A percentile compares a stretch with the other conserved stretches of the same genome.
These are phyloP conservation scores for Nicotiana obtusifolia DNA, from an alignment of 257 asterid species.

Conservation along the genomic window DNA sequence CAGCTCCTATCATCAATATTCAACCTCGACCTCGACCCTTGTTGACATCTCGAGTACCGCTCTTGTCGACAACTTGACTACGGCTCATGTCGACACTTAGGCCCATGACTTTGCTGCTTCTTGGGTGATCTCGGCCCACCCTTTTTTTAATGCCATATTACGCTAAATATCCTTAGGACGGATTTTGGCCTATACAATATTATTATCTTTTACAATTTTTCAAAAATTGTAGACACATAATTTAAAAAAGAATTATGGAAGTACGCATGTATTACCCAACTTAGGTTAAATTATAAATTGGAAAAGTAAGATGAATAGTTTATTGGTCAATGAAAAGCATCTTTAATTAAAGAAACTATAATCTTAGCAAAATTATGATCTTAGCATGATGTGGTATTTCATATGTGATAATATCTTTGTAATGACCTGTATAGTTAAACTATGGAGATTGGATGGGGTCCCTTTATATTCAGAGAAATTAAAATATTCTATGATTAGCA, in stretches of 20 bases:
- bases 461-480: not conserved
- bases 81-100: no score
- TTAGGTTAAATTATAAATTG: not conserved
- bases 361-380: not conserved
- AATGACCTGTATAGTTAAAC: not conserved
- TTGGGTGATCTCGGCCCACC: no score
- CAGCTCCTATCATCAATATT: no score
- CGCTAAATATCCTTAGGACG: no score
- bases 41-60: no score
- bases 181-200: no score
- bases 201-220: not conserved
- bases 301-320: not conserved
- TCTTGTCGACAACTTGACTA: no score
- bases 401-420: not conserved
- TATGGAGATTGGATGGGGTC: not conserved
- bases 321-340: not conserved
- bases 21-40: no score
- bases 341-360: no score
- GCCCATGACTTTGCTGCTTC: no score
- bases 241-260: not conserved
- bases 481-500: not conserved
- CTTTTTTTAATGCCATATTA: no score
- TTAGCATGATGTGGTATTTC: not conserved
- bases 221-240: not conserved
- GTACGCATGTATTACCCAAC: not conserved